Evolutionary conservation across 345 rosid genomes (phyloP), one percentile per base, ranked within the genome.

Genomic region (Ricinus communis): DNA sequence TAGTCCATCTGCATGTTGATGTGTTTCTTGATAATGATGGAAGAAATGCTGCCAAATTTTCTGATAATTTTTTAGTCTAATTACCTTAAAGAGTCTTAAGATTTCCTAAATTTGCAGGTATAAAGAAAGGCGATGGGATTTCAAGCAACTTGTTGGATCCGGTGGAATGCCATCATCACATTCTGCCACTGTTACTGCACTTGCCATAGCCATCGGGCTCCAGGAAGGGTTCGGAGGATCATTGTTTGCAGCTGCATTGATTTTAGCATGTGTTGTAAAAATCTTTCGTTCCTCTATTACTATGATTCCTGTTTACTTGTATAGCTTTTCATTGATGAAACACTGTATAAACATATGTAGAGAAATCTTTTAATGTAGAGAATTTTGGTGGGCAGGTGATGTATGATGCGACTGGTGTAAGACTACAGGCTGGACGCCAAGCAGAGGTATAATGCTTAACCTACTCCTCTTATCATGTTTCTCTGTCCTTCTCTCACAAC

Each of bases 131-230:
- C 75, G 82, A 77, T 84, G 91, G 83, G 93, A 93, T 82, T 31
- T 86, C 74, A 87, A 85, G 90, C 85, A 76, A 62, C 93, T 93
- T 22, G 41, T 90, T 30, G 94, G 93, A 60, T 94, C 98, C 12
- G 97, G 97, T 65, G 98, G 98, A 31, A 91, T 94, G 98, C 96
- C 98, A 8, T 94, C 97, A 16, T 85, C 98, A 43, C 98, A 91
- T 85, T 91, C 98, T 55, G 83, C 97, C 33, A 93, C 93, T 0
- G 94, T 91, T 60, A 71, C 90, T 52, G 89, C 94, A 53, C 82
- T 93, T 19, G 89, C 98, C 61, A 40, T 80, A 46, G 88, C 96
- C 38, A 49, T 86, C 57, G 97, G 94, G 24, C 81, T 88, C 66
- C 94, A 86, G 80, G 85, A 88, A 71, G 93, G 98, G 69, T 80